Evolutionary conservation across 768 basidiomycete genomes (phyloP), one percentile per base, ranked within the genome.

Genomic region (Lanmaoa pseudosensibilis): DNA sequence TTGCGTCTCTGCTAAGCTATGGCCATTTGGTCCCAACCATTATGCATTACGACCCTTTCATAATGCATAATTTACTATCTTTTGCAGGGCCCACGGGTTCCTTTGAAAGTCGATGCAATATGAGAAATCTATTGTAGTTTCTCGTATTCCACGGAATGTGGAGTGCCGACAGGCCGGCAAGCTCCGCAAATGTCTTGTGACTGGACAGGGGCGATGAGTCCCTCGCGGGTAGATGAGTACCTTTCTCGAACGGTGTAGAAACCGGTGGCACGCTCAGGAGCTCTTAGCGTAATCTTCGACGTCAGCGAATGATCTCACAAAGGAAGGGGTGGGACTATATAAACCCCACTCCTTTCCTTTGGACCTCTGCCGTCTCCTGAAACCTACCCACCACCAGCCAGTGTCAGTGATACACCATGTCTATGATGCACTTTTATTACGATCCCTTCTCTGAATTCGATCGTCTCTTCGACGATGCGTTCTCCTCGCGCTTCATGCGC

Each of bases 401-500:
- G 16, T 21, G 4, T 23, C 50, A 11, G 23, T 19, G 45, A 40
- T 23, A 4, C 16, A 54, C 27, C 53, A 71, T 71, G 71, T 69
- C 70, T 15, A 5, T 68, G 45, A 57, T 65, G 48, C 64, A 39
- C 32, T 66, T 60, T 44, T 50, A 63, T 65, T 77, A 77, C 66
- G 75, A 79, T 9, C 73, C 76, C 18, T 68, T 74, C 68, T 69
- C 67, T 58, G 76, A 78, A 52, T 67, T 79, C 48, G 77, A 79
- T 21, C 78, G 77, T 61, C 68, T 80, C 60, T 68, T 78, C 47
- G 76, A 81, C 60, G 73, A 75, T n/a, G 70, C 72, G 0, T 61
- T 73, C 27, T 65, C 54, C 18, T 45, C 71, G 12, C 71, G 66
- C n/a, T 62, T 69, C 37, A 30, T 57, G 52, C 64, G 63, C 23